phyloP scores from a whole-genome alignment of 2,329 filamentous ascomycete species.

The Fusarium proliferatum region DNA sequence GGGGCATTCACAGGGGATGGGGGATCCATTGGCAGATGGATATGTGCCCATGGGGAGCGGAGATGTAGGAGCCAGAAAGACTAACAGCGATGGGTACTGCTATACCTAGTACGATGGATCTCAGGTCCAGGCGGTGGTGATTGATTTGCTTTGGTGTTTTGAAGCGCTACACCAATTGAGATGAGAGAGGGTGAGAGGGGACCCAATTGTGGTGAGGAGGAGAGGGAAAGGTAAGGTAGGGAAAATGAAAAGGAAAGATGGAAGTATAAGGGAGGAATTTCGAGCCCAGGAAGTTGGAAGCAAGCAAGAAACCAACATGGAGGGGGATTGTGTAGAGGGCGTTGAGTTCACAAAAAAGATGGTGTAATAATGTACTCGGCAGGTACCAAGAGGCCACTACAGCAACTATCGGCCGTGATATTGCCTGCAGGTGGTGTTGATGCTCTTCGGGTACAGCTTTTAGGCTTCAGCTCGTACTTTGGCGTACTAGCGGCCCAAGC shows the following conservation, averaged over 20 bases:
- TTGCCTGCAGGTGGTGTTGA: slow-evolving; percentile 12
- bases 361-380: slow-evolving; percentile 31
- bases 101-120: slow-evolving; percentile 16
- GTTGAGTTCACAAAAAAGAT: slow-evolving; percentile 23
- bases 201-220: background rate
- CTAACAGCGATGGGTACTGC: slow-evolving; percentile 9
- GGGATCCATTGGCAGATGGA: slow-evolving; percentile 22
- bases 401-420: slow-evolving; percentile 19
- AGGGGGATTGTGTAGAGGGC: slow-evolving; percentile 1
- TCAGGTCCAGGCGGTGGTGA: slow-evolving; percentile 18
- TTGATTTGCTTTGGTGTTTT: slow-evolving; percentile 22
- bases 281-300: slow-evolving; percentile 17
- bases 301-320: background rate
- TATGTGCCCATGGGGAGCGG: slow-evolving; percentile 34
- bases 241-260: background rate
- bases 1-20: slow-evolving; percentile 35
- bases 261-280: slow-evolving; percentile 5
- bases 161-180: slow-evolving; percentile 7
- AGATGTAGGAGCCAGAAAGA: slow-evolving; percentile 12
- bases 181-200: slow-evolving; percentile 7
- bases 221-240: background rate
- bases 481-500: slow-evolving; percentile 40
- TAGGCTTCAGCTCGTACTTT: slow-evolving; percentile 28
- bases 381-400: slow-evolving; percentile 29
- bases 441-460: slow-evolving; percentile 32